Percentiles rank a stretch among this genome's conserved stretches.
Conservation (phyloP, 2,329 filamentous ascomycete genomes). For the Scedosporium dehoogii region DNA sequence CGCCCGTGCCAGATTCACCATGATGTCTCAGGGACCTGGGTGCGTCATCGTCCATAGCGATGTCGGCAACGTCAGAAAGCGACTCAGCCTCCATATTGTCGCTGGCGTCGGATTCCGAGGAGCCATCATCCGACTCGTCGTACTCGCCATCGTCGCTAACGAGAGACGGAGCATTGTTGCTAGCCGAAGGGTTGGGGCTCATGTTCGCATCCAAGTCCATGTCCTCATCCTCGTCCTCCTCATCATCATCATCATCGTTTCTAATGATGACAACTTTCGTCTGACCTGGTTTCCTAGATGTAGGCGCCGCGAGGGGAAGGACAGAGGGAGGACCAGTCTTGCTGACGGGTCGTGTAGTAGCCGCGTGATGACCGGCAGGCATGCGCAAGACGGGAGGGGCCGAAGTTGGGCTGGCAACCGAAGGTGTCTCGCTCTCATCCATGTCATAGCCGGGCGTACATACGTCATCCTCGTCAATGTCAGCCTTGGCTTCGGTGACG, state of each 20-base stretch:
- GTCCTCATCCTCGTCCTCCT: constrained; percentile 23
- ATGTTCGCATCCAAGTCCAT: constrained; percentile 51
- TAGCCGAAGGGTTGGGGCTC: constrained; percentile 58
- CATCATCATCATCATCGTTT: constrained; percentile 24
- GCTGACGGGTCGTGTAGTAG: constrained; percentile 1
- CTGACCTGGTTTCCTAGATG: not conserved
- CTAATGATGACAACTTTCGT: not conserved
- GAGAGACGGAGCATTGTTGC: constrained; percentile 70
- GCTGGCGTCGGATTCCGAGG: constrained; percentile 46
- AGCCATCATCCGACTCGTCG: constrained; percentile 59
- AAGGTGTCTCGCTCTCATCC: constrained; percentile 25
- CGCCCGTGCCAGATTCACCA: constrained; percentile 25
- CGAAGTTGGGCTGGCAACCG: not conserved
- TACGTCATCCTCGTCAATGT: constrained; percentile 37
- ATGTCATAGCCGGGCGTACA: constrained; percentile 44
- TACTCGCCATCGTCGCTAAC: constrained; percentile 76
- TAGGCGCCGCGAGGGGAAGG: not conserved
- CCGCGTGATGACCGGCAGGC: not conserved
- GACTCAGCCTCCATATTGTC: constrained; percentile 49
- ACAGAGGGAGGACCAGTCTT: not conserved
- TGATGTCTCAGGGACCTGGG: constrained; percentile 33
- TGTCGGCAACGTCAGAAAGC: constrained; percentile 51
- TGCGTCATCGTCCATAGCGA: constrained; percentile 48
- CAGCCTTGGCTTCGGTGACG: constrained; percentile 50
- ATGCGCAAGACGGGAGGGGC: not conserved